Percentiles rank a stretch among this genome's conserved stretches.
Conservation (phyloP, 2,329 filamentous ascomycete species). For the Sclerotinia glacialis region DNA sequence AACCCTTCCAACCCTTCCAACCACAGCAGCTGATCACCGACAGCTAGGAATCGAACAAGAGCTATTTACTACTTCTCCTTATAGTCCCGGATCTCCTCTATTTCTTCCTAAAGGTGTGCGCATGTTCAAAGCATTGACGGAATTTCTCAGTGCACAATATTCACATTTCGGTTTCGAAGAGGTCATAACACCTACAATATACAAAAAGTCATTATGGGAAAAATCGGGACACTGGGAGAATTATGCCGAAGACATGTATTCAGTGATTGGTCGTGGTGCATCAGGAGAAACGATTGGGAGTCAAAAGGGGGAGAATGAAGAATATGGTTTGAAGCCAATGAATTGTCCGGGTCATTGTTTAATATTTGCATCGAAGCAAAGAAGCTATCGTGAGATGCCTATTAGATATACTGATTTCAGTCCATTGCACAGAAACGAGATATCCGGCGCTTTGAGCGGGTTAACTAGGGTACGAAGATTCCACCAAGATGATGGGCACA, state of each 20-base stretch:
- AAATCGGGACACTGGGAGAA: constrained; percentile 85
- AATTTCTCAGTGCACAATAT: constrained; percentile 81
- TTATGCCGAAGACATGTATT: constrained; percentile 90
- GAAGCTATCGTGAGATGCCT: constrained; percentile 77
- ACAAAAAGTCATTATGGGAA: constrained; percentile 84
- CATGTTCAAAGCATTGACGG: constrained; percentile 78
- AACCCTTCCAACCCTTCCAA: constrained; percentile 27
- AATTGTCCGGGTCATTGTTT: constrained; percentile 89
- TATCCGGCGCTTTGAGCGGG: constrained; percentile 76
- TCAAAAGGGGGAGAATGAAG: constrained; percentile 57
- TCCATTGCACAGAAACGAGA: constrained; percentile 81
- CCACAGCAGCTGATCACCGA: constrained; percentile 51
- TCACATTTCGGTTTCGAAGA: constrained; percentile 82
- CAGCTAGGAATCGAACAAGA: constrained; percentile 63
- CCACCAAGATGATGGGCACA: constrained; percentile 88
- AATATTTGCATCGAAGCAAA: constrained; percentile 70
- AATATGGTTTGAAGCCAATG: constrained; percentile 88
- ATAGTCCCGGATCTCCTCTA: constrained; percentile 82
- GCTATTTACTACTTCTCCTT: constrained; percentile 74
- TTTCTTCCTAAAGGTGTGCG: constrained; percentile 79
- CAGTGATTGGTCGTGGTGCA: constrained; percentile 56
- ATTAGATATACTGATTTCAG: constrained; percentile 86
- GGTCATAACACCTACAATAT: constrained; percentile 86
- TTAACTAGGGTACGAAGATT: constrained; percentile 82
- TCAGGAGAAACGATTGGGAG: constrained; percentile 39